phyloP scores from a whole-genome alignment of 73 alveolate genomes.

The Stentor roeselii region DNA sequence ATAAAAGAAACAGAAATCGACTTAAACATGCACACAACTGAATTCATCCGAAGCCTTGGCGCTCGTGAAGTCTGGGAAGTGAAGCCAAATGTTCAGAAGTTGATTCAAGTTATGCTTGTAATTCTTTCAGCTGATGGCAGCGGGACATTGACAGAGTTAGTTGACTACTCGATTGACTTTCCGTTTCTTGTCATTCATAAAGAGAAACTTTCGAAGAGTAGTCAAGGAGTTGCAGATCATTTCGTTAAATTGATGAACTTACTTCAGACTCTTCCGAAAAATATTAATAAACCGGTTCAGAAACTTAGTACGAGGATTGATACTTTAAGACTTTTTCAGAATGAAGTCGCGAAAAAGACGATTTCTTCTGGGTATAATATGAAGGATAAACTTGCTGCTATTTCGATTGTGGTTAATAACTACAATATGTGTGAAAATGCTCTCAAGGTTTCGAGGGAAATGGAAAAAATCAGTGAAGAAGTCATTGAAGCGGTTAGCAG shows the following conservation, averaged over 20 bases:
- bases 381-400: conserved; percentile 6
- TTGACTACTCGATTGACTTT: neutral
- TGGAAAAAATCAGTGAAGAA: neutral
- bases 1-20: neutral
- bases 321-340: neutral
- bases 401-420: neutral
- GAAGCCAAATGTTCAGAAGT: conserved; percentile 4
- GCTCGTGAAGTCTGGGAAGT: neutral
- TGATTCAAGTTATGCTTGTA: conserved; percentile 1
- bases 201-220: neutral
- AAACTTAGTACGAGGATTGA: neutral
- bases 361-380: neutral
- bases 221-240: neutral
- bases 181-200: neutral
- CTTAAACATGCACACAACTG: conserved; percentile 7
- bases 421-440: neutral
- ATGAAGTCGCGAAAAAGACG: neutral
- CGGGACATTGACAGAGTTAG: neutral
- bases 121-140: neutral
- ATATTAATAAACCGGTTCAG: neutral
- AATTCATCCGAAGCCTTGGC: conserved; percentile 2
- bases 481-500: neutral
- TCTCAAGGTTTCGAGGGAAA: neutral
- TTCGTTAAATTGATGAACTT: neutral
- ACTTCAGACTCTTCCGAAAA: neutral